Evolutionary conservation across 306 rosid species (phyloP).

Genomic region (Fagus crenata): DNA sequence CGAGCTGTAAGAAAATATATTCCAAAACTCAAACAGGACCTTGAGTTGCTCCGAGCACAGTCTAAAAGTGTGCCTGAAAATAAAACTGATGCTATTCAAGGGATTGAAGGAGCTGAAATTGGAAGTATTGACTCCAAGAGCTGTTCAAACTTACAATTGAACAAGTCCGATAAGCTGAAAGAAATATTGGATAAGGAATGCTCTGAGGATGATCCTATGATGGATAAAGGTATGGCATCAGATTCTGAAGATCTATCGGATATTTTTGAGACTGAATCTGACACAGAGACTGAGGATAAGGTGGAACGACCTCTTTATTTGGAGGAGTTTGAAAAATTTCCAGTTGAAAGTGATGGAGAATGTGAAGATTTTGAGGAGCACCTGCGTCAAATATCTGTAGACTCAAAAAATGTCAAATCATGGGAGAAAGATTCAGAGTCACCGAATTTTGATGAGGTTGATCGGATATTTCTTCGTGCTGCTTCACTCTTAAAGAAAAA

Average conservation of each 20-base stretch:
- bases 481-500: constrained; percentile 68
- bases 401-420: constrained; percentile 39
- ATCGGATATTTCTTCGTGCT: constrained; percentile 65
- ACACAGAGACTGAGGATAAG: constrained; percentile 44
- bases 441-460: constrained; percentile 75
- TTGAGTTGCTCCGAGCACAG: constrained; percentile 71
- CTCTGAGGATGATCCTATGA: constrained; percentile 47
- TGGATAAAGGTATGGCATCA: constrained; percentile 47
- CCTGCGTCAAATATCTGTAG: constrained; percentile 57
- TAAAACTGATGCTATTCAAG: constrained; percentile 37
- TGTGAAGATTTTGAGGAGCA: constrained; percentile 70
- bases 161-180: constrained; percentile 39
- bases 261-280: constrained; percentile 73
- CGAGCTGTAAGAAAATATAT: constrained; percentile 78
- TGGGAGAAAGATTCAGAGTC: constrained; percentile 35
- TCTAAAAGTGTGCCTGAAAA: constrained; percentile 42
- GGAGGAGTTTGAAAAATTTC: constrained; percentile 71
- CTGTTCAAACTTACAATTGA: constrained; percentile 35
- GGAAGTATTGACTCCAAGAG: constrained; percentile 32
- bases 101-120: constrained; percentile 36
- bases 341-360: constrained; percentile 43
- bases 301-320: constrained; percentile 66
- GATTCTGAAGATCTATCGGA: constrained; percentile 71
- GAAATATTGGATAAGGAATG: constrained; percentile 32
- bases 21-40: constrained; percentile 80